These are phyloP conservation scores for Stevia rebaudiana DNA, from an alignment of 140 eudicot species.

Conservation along the genomic window DNA sequence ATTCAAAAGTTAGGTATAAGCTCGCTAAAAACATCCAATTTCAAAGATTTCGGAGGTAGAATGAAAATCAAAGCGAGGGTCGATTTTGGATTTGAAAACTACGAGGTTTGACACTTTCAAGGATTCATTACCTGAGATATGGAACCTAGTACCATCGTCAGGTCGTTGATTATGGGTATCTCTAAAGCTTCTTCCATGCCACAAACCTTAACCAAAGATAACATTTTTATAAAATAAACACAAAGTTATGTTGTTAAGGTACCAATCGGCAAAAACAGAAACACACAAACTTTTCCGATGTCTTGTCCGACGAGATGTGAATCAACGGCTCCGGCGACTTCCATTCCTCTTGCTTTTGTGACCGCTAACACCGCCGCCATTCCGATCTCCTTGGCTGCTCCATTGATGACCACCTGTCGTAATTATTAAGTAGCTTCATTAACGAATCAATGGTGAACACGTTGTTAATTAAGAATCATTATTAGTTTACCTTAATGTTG, in stretches of 20 bases:
- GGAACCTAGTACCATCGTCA: slow-evolving; percentile 88
- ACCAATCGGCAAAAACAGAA: background rate
- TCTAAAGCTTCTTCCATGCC: slow-evolving; percentile 95
- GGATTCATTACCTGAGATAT: slow-evolving; percentile 66
- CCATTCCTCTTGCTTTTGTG: slow-evolving; percentile 83
- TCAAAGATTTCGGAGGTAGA: background rate
- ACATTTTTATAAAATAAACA: background rate
- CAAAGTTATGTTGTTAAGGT: background rate
- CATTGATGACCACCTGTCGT: slow-evolving; percentile 65
- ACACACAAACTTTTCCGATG: slow-evolving; percentile 36
- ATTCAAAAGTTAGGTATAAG: background rate
- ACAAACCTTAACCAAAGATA: slow-evolving; percentile 42
- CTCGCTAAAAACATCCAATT: background rate
- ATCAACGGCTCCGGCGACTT: slow-evolving; percentile 82
- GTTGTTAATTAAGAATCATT: background rate
- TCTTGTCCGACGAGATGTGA: slow-evolving; percentile 63
- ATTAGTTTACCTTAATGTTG: slow-evolving; percentile 57
- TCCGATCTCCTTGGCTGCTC: slow-evolving; percentile 89
- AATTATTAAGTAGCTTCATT: background rate
- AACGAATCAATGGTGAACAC: background rate
- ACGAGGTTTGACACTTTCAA: background rate
- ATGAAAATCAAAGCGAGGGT: background rate
- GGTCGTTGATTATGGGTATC: slow-evolving; percentile 72
- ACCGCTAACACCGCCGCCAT: slow-evolving; percentile 79
- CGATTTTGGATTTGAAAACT: background rate